Conservation (phyloP, 805 yeast species). For the Blastobotrys peoriensis region DNA sequence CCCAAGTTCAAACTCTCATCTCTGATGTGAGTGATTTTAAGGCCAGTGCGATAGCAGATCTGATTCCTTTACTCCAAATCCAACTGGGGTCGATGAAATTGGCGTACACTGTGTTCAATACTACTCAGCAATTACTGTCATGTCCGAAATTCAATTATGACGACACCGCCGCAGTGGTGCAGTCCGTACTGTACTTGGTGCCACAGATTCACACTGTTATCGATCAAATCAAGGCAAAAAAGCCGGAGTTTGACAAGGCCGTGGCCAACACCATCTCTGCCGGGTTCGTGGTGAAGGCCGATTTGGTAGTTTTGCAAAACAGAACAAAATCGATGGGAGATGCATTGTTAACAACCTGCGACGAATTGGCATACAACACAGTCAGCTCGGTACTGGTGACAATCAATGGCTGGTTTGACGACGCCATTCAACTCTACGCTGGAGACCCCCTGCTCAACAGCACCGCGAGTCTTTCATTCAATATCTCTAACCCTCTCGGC, state of each 20-base stretch:
- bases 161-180: slow-evolving; percentile 5
- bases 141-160: slow-evolving; percentile 1
- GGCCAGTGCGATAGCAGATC: slow-evolving; percentile 4
- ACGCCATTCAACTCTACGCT: slow-evolving; percentile 1
- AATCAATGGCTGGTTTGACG: slow-evolving; percentile 12
- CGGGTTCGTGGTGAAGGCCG: slow-evolving; percentile 10
- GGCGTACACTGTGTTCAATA: slow-evolving; percentile 1
- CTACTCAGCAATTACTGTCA: slow-evolving; percentile 2
- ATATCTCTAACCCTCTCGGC: not conserved
- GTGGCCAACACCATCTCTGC: slow-evolving; percentile 8
- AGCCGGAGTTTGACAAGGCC: slow-evolving; percentile 11
- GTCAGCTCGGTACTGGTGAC: slow-evolving; percentile 2
- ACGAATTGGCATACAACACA: not conserved
- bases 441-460: not conserved
- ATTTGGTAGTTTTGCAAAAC: slow-evolving; percentile 5
- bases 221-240: slow-evolving; percentile 8
- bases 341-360: slow-evolving; percentile 7
- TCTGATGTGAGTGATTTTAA: not conserved
- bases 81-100: slow-evolving; percentile 4
- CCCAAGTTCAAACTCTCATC: not conserved
- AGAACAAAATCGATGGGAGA: slow-evolving; percentile 6
- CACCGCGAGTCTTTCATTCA: not conserved
- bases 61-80: slow-evolving; percentile 6
- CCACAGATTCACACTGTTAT: slow-evolving; percentile 10
- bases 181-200: slow-evolving; percentile 4